Evolutionary conservation across 495 filamentous ascomycete genomes (phyloP).

Genomic region (Penicillium bialowiezense): DNA sequence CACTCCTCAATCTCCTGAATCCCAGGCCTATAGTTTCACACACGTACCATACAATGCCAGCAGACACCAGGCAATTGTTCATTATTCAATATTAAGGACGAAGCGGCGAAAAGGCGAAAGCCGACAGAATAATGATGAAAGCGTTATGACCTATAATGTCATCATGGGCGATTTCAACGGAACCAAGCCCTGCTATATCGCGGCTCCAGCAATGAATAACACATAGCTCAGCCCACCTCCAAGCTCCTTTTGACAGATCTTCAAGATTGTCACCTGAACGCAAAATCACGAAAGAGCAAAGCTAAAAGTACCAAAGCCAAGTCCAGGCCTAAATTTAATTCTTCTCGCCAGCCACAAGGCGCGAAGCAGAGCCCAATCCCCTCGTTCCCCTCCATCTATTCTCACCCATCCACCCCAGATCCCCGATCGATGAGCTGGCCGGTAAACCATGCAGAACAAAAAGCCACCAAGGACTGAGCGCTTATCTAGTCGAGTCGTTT

Average conservation of each 20-base stretch:
- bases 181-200: background rate
- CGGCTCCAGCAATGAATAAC: too few relatives aligned
- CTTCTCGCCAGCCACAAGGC: background rate
- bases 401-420: background rate
- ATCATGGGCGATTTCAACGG: conserved; percentile 12
- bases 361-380: background rate
- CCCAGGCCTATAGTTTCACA: background rate
- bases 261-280: too few relatives aligned
- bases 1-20: background rate
- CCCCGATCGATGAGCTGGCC: conserved; percentile 5
- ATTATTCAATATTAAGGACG: background rate
- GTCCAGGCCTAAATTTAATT: background rate
- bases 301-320: background rate
- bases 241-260: too few relatives aligned
- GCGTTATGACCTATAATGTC: conserved; percentile 12
- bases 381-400: background rate
- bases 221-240: too few relatives aligned
- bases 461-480: conserved; percentile 21
- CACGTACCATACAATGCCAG: background rate
- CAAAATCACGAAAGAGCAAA: background rate
- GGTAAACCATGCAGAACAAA: background rate
- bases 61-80: too few relatives aligned
- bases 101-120: background rate
- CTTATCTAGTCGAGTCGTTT: conserved; percentile 22
- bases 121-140: conserved; percentile 16